phyloP scores from a whole-genome alignment of 768 basidiomycete species.

The Xerocomus spinulosus region DNA sequence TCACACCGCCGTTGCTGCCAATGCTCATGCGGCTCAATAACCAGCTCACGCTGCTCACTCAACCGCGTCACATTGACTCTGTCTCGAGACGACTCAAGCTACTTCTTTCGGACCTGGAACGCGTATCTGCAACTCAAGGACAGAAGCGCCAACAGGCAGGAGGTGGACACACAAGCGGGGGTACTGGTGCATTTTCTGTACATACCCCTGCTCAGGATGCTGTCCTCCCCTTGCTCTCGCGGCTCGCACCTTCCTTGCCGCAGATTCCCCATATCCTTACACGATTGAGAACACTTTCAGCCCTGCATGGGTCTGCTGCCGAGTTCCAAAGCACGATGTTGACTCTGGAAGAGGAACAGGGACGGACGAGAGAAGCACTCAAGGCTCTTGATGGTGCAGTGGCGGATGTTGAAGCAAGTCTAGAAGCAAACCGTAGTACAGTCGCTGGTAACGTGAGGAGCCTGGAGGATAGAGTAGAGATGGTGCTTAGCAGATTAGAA shows the following conservation, averaged over 20 bases:
- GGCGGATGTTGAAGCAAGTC: slow-evolving; percentile 64
- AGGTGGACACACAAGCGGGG: too few relatives aligned
- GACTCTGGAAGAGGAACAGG: slow-evolving; percentile 69
- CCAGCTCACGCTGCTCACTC: slow-evolving; percentile 83
- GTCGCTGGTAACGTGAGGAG: slow-evolving; percentile 71
- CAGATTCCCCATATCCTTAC: slow-evolving; percentile 89
- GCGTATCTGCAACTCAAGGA: slow-evolving; percentile 47
- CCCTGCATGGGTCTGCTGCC: slow-evolving; percentile 76
- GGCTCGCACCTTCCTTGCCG: slow-evolving; percentile 67
- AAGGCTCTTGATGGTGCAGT: slow-evolving; percentile 68
- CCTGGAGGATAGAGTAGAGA: slow-evolving; percentile 57
- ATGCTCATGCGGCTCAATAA: slow-evolving; percentile 77
- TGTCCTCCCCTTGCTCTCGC: slow-evolving; percentile 61
- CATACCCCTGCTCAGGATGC: slow-evolving; percentile 48
- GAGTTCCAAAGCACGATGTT: slow-evolving; percentile 68
- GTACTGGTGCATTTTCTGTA: slow-evolving; percentile 11
- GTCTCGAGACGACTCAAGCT: slow-evolving; percentile 92
- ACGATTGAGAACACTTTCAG: slow-evolving; percentile 78
- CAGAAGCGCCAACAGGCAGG: slow-evolving; percentile 24
- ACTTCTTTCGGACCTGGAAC: slow-evolving; percentile 87
- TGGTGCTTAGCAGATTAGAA: slow-evolving; percentile 42
- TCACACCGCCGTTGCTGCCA: slow-evolving; percentile 78
- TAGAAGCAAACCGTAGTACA: slow-evolving; percentile 66
- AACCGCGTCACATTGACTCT: slow-evolving; percentile 94
- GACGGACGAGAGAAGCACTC: slow-evolving; percentile 55